Conservation (phyloP, 2,329 filamentous ascomycete species). For the Dryadomyces quercus-mongolicae region DNA sequence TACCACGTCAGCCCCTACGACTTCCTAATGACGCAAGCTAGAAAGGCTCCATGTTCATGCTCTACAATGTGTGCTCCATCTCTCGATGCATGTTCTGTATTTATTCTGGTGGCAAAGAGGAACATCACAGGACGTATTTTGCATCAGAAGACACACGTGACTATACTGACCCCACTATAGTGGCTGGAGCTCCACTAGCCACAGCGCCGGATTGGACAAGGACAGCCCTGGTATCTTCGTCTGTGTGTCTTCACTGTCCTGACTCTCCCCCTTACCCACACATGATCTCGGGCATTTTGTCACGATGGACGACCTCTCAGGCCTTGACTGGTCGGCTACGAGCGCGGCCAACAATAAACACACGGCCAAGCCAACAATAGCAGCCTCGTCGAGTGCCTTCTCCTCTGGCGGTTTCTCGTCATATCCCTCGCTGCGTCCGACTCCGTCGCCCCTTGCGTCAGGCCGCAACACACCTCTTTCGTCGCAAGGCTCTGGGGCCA, state of each 20-base stretch:
- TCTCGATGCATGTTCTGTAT: too few relatives aligned
- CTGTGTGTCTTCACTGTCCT: neutral
- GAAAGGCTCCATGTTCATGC: too few relatives aligned
- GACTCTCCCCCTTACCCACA: neutral
- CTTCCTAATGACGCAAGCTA: too few relatives aligned
- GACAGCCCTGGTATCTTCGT: neutral
- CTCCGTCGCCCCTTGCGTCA: slow-evolving; percentile 36
- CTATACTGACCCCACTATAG: neutral
- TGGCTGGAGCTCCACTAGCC: slow-evolving; percentile 2
- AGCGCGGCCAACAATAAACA: slow-evolving; percentile 15
- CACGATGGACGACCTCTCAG: slow-evolving; percentile 49
- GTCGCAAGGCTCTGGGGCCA: slow-evolving; percentile 31
- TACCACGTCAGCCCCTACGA: too few relatives aligned
- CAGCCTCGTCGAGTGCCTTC: slow-evolving; percentile 22
- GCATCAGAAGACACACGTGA: neutral
- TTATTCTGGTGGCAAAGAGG: too few relatives aligned
- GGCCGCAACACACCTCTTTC: slow-evolving; percentile 45
- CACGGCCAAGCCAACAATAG: slow-evolving; percentile 11
- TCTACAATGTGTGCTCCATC: too few relatives aligned
- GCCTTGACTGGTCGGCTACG: slow-evolving; percentile 44
- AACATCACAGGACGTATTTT: neutral
- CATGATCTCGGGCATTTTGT: neutral
- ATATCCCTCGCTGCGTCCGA: slow-evolving; percentile 41
- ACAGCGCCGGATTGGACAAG: neutral
- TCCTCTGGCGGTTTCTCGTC: slow-evolving; percentile 22